phyloP scores from a whole-genome alignment of 2,329 filamentous ascomycete genomes.

The Myrmaecium sp. region DNA sequence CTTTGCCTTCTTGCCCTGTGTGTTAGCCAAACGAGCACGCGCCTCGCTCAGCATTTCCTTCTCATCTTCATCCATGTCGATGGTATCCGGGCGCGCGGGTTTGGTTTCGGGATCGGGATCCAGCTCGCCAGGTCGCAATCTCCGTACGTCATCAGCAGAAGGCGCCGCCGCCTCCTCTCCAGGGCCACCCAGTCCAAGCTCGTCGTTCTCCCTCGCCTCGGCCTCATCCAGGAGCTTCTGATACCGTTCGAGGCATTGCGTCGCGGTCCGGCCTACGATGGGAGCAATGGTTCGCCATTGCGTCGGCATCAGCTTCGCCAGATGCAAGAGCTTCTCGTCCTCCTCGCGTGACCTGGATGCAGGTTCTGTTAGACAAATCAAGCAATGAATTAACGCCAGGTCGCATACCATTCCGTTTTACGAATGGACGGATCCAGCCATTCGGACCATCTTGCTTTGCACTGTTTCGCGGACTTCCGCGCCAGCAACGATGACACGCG shows the following conservation, averaged over 20 bases:
- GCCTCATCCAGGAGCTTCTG: conserved; percentile 93
- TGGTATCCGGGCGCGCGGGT: conserved; percentile 85
- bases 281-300: conserved; percentile 98
- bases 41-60: conserved; percentile 99
- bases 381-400: too few species aligned
- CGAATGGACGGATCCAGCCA: conserved; percentile 97
- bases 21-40: conserved; percentile 87
- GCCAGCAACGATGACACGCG: conserved; percentile 93
- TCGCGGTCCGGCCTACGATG: conserved; percentile 88
- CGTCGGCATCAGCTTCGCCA: conserved; percentile 96
- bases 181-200: conserved; percentile 68
- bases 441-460: conserved; percentile 96
- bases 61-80: conserved; percentile 96
- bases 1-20: conserved; percentile 98
- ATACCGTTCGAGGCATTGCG: conserved; percentile 92
- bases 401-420: conserved; percentile 99
- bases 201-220: conserved; percentile 68
- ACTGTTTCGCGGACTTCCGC: conserved; percentile 96
- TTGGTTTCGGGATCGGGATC: conserved; percentile 97
- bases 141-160: conserved; percentile 79
- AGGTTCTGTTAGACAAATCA: too few species aligned
- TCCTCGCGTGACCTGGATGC: conserved; percentile 97
- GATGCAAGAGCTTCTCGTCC: conserved; percentile 88
- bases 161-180: conserved; percentile 78
- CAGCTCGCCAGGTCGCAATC: conserved; percentile 66